Conservation (phyloP, 139 green algal genomes). For the Chlamydomonas incerta region DNA sequence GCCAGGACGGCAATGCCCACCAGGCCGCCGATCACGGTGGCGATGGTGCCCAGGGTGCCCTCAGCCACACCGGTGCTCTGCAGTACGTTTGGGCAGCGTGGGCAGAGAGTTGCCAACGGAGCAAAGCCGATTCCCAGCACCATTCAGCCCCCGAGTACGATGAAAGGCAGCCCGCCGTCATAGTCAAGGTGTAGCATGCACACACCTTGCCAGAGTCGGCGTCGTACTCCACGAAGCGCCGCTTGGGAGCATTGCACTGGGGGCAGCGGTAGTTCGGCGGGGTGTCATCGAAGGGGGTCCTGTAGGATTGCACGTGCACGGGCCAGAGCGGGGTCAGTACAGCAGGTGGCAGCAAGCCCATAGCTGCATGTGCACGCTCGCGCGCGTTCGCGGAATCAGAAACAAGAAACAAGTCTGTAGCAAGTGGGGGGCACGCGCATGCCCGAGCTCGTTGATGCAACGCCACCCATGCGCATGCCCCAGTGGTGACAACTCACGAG, state of each 20-base stretch:
- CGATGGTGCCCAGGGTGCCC: slow-evolving; percentile 77
- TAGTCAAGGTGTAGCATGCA: too few relatives aligned
- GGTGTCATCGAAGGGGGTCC: slow-evolving; percentile 50
- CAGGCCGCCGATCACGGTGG: slow-evolving; percentile 73
- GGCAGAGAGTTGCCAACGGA: not conserved
- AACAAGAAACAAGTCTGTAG: too few relatives aligned
- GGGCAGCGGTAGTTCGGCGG: slow-evolving; percentile 57
- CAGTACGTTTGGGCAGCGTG: not conserved
- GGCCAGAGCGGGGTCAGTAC: too few relatives aligned
- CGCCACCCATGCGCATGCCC: not conserved
- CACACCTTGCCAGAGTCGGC: slow-evolving; percentile 79
- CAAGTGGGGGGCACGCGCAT: too few relatives aligned
- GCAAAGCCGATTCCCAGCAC: too few relatives aligned
- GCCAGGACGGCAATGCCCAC: slow-evolving; percentile 54
- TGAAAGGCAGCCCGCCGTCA: too few relatives aligned
- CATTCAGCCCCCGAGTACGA: too few relatives aligned
- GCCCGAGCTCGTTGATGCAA: not conserved
- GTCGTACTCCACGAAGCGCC: slow-evolving; percentile 94
- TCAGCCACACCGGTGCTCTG: slow-evolving; percentile 69
- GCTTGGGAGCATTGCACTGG: slow-evolving; percentile 92
- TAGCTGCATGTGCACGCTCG: too few relatives aligned
- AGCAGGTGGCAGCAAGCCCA: too few relatives aligned
- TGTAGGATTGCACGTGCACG: not conserved
- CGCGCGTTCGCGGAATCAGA: too few relatives aligned
- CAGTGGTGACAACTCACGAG: too few relatives aligned